These are phyloP conservation scores for Yamadazyma paraphyllophila DNA, from an alignment of 805 yeast species.

Conservation along the genomic window DNA sequence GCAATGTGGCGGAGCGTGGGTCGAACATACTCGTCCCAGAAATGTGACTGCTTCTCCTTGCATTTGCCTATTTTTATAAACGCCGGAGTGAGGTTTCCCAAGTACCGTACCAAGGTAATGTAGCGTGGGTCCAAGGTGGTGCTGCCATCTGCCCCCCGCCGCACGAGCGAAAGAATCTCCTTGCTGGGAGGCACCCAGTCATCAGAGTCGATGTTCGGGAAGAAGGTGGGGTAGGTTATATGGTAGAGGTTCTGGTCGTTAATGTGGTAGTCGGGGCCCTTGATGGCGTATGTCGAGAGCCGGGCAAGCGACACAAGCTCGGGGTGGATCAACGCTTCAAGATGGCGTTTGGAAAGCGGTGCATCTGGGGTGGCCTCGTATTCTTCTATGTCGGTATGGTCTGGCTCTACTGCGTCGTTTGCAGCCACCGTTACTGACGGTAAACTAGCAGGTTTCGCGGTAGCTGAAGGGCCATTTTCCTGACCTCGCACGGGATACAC, in stretches of 20 bases:
- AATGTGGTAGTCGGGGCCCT: conserved; percentile 35
- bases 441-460: neutral
- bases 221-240: conserved; percentile 43
- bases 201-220: conserved; percentile 41
- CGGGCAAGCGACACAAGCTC: conserved; percentile 36
- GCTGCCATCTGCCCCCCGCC: neutral
- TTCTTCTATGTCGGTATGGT: neutral
- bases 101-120: neutral
- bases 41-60: conserved; percentile 13
- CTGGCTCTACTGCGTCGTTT: neutral
- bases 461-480: neutral
- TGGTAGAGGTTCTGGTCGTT: conserved; percentile 44
- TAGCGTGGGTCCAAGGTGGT: neutral
- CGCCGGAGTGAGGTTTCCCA: neutral
- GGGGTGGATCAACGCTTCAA: conserved; percentile 28
- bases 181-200: conserved; percentile 33
- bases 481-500: conserved; percentile 15
- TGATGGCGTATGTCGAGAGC: conserved; percentile 40
- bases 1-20: conserved; percentile 30
- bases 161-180: neutral
- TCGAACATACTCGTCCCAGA: conserved; percentile 28
- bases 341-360: neutral
- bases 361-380: neutral
- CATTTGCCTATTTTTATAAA: conserved; percentile 3
- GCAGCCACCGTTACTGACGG: neutral